Conservation (phyloP, 164 flowering plant species). For the Vitis riparia region DNA sequence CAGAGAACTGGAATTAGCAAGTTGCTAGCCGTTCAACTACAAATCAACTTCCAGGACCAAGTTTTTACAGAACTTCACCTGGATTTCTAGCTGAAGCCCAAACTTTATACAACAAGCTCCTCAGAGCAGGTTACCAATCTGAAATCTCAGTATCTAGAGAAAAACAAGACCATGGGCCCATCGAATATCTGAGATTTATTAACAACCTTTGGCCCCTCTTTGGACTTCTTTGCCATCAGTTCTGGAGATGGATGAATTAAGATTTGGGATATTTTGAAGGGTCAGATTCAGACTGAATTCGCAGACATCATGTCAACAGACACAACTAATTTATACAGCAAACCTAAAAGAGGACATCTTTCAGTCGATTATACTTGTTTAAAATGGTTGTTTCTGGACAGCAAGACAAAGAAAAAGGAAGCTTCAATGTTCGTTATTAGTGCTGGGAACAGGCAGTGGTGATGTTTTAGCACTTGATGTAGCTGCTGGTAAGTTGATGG, state of each 20-base stretch:
- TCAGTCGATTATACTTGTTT: constrained; percentile 89
- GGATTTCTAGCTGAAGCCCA: constrained; percentile 19
- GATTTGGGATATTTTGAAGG: constrained; percentile 92
- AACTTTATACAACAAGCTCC: constrained; percentile 24
- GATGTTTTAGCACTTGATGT: too few relatives aligned
- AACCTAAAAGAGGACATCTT: constrained; percentile 69
- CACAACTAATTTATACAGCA: constrained; percentile 30
- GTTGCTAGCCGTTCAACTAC: constrained; percentile 22
- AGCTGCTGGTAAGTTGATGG: too few relatives aligned
- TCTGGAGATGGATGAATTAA: constrained; percentile 92
- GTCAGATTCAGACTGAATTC: constrained; percentile 84
- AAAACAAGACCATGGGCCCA: constrained; percentile 40
- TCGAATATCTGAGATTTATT: constrained; percentile 66
- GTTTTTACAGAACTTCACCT: constrained; percentile 21
- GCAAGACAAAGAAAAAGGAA: constrained; percentile 28
- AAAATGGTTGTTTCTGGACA: constrained; percentile 69
- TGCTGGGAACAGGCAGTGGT: too few relatives aligned
- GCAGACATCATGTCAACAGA: constrained; percentile 59
- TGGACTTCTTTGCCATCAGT: constrained; percentile 68
- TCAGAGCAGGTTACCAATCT: not conserved
- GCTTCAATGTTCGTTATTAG: too few relatives aligned
- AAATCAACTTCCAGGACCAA: constrained; percentile 14
- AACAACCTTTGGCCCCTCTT: constrained; percentile 76
- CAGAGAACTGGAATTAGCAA: constrained; percentile 31
- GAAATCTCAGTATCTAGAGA: too few relatives aligned